phyloP scores from a whole-genome alignment of 2,329 filamentous ascomycete genomes.

The Penicillium hesseltinei region DNA sequence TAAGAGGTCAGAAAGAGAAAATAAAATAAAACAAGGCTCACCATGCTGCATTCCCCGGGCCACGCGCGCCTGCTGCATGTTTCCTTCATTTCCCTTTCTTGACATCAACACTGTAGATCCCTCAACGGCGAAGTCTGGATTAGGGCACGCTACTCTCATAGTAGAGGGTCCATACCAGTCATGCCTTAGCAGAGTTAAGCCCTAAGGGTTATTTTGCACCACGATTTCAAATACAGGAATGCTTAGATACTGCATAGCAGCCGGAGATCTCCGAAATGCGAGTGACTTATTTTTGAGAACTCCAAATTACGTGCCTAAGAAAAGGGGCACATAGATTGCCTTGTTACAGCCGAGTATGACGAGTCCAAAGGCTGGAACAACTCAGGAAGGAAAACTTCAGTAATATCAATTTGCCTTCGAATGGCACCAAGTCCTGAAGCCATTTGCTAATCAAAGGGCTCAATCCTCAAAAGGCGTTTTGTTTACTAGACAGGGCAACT shows the following conservation, averaged over 20 bases:
- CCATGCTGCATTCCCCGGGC: constrained; percentile 12
- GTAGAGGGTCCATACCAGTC: constrained; percentile 18
- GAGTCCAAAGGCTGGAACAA: constrained; percentile 7
- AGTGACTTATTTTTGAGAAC: constrained; percentile 14
- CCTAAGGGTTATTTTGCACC: constrained; percentile 12
- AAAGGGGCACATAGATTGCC: constrained; percentile 17
- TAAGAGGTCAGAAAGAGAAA: neutral
- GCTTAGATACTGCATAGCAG: constrained; percentile 3
- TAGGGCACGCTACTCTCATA: neutral
- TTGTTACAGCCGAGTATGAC: constrained; percentile 11
- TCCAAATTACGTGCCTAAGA: constrained; percentile 5
- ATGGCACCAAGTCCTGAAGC: neutral
- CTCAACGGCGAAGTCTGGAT: neutral
- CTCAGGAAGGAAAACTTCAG: constrained; percentile 6
- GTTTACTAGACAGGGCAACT: neutral
- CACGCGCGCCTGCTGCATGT: constrained; percentile 14
- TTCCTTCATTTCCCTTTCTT: constrained; percentile 10
- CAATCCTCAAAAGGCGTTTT: neutral
- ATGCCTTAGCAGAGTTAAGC: constrained; percentile 5
- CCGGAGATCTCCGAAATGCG: constrained; percentile 8
- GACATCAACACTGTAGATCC: constrained; percentile 6
- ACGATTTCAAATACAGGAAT: constrained; percentile 15
- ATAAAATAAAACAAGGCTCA: neutral
- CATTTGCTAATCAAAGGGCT: neutral
- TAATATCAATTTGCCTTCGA: neutral